A percentile compares a stretch with the other conserved stretches of the same genome.
These are phyloP conservation scores for Fusarium sp. DNA, from an alignment of 2,329 filamentous ascomycete genomes.

Conservation along the genomic window DNA sequence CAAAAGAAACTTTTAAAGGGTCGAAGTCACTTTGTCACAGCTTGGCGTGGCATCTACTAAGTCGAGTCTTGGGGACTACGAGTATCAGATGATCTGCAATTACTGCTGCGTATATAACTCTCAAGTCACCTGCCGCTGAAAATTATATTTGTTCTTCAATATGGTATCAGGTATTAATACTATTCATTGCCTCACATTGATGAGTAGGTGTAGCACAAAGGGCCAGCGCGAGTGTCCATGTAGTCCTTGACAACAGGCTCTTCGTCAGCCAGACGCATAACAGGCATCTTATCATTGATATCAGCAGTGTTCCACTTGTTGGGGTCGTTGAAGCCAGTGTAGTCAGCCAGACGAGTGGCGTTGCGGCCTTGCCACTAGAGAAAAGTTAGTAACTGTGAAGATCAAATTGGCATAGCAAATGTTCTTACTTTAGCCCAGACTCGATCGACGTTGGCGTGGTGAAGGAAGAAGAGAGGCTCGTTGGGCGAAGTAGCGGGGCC, in stretches of 20 bases:
- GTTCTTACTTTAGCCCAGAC: constrained; percentile 15
- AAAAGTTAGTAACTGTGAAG: neutral
- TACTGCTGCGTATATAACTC: too few relatives aligned
- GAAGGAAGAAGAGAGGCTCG: constrained; percentile 43
- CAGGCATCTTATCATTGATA: neutral
- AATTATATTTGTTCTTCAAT: too few relatives aligned
- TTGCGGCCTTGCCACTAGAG: constrained; percentile 15
- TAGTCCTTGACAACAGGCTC: constrained; percentile 18
- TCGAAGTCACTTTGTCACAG: too few relatives aligned
- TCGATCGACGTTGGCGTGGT: constrained; percentile 42
- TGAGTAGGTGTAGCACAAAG: constrained; percentile 25
- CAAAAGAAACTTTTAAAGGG: too few relatives aligned
- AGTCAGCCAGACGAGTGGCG: constrained; percentile 2
- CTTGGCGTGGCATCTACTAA: too few relatives aligned
- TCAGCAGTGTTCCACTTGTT: neutral
- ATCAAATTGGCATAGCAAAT: accelerated
- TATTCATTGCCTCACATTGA: neutral
- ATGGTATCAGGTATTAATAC: too few relatives aligned
- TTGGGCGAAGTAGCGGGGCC: constrained; percentile 41
- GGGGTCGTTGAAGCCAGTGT: neutral
- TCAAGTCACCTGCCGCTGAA: too few relatives aligned
- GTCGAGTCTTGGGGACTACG: too few relatives aligned
- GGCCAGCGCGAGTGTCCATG: constrained; percentile 7
- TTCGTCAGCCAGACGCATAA: neutral
- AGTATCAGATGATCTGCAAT: too few relatives aligned